phyloP scores from a whole-genome alignment of 2,329 filamentous ascomycete species.

The Colletotrichum paranaense region DNA sequence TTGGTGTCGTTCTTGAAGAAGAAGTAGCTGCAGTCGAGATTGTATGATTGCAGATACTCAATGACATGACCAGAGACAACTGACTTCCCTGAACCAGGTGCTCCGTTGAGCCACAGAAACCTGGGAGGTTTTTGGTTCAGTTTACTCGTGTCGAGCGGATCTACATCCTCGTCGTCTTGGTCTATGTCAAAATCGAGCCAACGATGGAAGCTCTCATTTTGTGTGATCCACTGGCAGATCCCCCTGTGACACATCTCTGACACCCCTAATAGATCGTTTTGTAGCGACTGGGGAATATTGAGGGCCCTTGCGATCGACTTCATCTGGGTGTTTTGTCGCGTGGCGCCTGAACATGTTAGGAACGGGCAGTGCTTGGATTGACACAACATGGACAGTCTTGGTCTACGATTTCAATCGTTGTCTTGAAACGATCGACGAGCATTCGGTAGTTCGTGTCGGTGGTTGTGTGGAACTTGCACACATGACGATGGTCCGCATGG shows the following conservation, averaged over 20 bases:
- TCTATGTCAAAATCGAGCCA: not conserved
- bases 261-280: not conserved
- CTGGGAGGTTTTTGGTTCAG: not conserved
- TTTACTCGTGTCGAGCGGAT: not conserved
- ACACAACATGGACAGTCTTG: not conserved
- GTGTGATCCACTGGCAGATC: not conserved
- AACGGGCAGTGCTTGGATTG: not conserved
- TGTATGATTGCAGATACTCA: not conserved
- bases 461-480: not conserved
- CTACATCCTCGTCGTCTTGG: not conserved
- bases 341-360: not conserved
- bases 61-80: not conserved
- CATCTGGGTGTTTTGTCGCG: not conserved
- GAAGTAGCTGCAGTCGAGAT: not conserved
- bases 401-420: conserved; percentile 38
- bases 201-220: not conserved
- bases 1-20: conserved; percentile 38
- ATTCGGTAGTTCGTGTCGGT: conserved; percentile 16
- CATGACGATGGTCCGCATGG: not conserved
- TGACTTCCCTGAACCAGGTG: not conserved
- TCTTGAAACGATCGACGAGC: conserved; percentile 35
- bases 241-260: not conserved
- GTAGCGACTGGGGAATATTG: not conserved
- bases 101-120: conserved; percentile 22
- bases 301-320: not conserved